phyloP scores from a whole-genome alignment of 2,329 filamentous ascomycete genomes.

The Pyrenophora teres region DNA sequence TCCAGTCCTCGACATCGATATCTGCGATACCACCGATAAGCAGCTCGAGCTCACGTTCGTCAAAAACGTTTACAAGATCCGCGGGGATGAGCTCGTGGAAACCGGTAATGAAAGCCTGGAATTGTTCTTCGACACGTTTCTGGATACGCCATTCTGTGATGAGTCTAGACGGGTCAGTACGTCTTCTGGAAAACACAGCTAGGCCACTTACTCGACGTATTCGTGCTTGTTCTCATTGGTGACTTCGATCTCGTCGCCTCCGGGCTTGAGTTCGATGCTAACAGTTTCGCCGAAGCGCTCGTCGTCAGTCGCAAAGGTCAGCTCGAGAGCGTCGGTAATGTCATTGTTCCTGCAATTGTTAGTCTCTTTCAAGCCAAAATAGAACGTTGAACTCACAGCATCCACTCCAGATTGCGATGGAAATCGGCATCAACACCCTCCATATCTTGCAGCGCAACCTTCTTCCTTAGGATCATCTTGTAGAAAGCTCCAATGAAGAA shows the following conservation, averaged over 20 bases:
- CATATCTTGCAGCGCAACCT: conserved; percentile 91
- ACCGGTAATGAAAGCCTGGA: conserved; percentile 94
- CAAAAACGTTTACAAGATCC: conserved; percentile 97
- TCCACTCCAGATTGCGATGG: conserved; percentile 95
- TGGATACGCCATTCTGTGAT: conserved; percentile 99
- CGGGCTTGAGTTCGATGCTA: conserved; percentile 90
- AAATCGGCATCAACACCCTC: conserved; percentile 98
- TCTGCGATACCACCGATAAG: conserved; percentile 99
- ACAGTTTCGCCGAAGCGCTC: conserved; percentile 94
- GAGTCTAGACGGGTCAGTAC: conserved; percentile 57
- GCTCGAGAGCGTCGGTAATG: conserved; percentile 90
- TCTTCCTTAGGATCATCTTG: conserved; percentile 98
- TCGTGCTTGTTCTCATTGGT: conserved; percentile 99
- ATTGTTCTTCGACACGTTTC: conserved; percentile 97
- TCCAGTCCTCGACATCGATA: conserved; percentile 99
- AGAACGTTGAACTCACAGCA: conserved; percentile 61
- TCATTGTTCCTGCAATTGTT: conserved; percentile 73
- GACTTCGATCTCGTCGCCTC: conserved; percentile 89
- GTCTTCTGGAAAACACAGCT: conserved; percentile 10
- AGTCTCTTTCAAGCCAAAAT: background rate
- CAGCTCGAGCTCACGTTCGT: conserved; percentile 94
- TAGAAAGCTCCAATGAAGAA: conserved; percentile 99
- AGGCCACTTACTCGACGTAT: conserved; percentile 78
- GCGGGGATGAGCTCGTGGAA: conserved; percentile 98
- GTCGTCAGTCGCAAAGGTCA: conserved; percentile 96